Evolutionary conservation across 1,139 yeast species (phyloP), one percentile per base, ranked within the genome.

Genomic region (Pichia sp.): DNA sequence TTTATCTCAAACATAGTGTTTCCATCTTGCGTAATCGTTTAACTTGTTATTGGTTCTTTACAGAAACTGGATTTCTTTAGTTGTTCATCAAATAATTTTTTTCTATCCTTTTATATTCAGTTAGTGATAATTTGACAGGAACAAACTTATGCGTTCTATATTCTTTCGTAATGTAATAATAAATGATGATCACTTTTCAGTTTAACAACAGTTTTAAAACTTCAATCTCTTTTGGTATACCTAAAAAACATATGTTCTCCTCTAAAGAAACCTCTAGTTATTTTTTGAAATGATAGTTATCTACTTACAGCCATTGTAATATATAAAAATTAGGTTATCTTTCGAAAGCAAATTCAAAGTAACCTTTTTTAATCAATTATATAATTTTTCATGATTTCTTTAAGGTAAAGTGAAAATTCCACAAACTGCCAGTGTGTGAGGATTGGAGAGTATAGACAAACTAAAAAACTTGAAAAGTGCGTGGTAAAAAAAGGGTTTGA

Each of bases 251-350:
- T n/a, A 9, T 30, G 16, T n/a, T n/a, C 11, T 8, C 4, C 4
- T 32, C 36, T 32, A 32, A 9, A 16, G 20, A 11, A 8, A 32
- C 22, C 9, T 32, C 22, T 7, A 32, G 11, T n/a, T 18, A 18
- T n/a, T 32, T 3, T 32, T 18, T 13, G 4, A 30, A 32, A 18
- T 32, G 4, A 32, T 9, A 22, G 12, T 4, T 11, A 12, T 26
- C 40, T 50, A 59, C 63, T 54, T 59, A 59, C 63, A 55, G 62
- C 62, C 63, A 60, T 59, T 48, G 52, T 58, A 55, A 46, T 53
- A 41, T 54, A 42, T 50, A 48, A 50, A 42, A 48, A 47, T 46
- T 36, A 45, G 45, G 46, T 53, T 50, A 30, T 15, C 8, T 29
- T 40, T 39, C 40, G 20, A 39, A 22, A 30, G 30, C 25, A n/a